Evolutionary conservation across 768 basidiomycete species (phyloP), one percentile per base, ranked within the genome.

Genomic region (Suillus variegatus): DNA sequence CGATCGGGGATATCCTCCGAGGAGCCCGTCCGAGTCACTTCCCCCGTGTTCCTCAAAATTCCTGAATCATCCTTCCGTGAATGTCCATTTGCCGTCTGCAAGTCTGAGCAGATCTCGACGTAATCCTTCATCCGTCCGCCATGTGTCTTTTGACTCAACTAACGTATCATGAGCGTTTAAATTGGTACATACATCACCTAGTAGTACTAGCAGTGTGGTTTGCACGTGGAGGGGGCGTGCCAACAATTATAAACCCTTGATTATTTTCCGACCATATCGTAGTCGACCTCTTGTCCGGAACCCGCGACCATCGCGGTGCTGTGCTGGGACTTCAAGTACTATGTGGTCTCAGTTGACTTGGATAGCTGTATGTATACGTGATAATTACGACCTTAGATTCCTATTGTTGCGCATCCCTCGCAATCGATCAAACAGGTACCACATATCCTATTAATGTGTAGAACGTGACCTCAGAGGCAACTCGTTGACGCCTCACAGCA

Each of bases 201-300:
- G 8, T n/a, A n/a, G 20, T 55, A n/a, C 20, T 55, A 36, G 32
- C 20, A n/a, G 20, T 55, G 12, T 55, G 6, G 9, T 35, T 36
- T 55, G 13, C 54, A 36, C 54, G 54, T 55, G 54, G 20, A 55
- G 32, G 32, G 18, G 32, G 32, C 20, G 20, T 55, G 54, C 54
- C 3, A 12, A 18, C 10, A 28, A 18, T 16, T 7, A 25, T 22
- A 6, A 25, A 25, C 13, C 13, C 49, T 51, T 25, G 49, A 25
- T 25, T 32, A 52, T 52, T n/a, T 55, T 55, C 54, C 54, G 54
- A n/a, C 35, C 13, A n/a, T 35, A 55, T 36, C 54, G 54, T 55
- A 55, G 35, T 55, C 54, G 13, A 55, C 20, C 12, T n/a, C 6
- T 35, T 36, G 54, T 55, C 54, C 32, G 32, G 32, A 5, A 32